A percentile compares a stretch with the other conserved stretches of the same genome.
phyloP scores from a whole-genome alignment of 306 rosid species.

The Acacia crassicarpa region DNA sequence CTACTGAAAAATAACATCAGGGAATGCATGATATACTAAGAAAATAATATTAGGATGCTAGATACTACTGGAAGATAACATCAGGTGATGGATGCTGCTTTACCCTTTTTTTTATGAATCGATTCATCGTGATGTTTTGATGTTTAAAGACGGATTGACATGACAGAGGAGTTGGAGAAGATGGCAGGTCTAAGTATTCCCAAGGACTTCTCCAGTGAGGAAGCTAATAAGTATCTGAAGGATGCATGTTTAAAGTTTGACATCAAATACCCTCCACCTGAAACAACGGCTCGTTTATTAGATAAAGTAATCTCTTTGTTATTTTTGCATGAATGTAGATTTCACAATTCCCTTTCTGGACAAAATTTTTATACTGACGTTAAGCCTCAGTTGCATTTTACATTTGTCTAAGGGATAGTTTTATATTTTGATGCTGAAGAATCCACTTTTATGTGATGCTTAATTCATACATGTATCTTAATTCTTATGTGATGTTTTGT shows the following conservation, averaged over 20 bases:
- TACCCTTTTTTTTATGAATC: not conserved
- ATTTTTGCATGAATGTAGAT: not conserved
- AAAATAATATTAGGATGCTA: too few relatives aligned
- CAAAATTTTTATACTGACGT: not conserved
- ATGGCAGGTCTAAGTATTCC: constrained; percentile 77
- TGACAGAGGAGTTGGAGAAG: constrained; percentile 81
- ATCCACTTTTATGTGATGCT: not conserved
- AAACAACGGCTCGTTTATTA: constrained; percentile 83
- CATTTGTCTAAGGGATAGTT: not conserved
- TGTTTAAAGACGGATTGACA: constrained; percentile 79
- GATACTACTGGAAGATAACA: too few relatives aligned
- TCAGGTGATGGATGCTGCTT: too few relatives aligned
- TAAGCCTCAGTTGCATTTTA: not conserved
- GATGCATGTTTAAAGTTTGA: constrained; percentile 71
- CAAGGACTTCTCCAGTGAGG: constrained; percentile 71
- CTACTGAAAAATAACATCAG: too few relatives aligned
- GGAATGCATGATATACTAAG: too few relatives aligned
- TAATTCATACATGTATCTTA: not conserved
- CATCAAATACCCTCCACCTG: constrained; percentile 84
- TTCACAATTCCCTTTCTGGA: not conserved
- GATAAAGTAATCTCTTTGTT: constrained; percentile 58
- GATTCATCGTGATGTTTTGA: constrained; percentile 3
- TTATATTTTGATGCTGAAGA: not conserved
- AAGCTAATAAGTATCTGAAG: constrained; percentile 74
- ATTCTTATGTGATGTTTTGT: constrained; percentile 4